Percentiles rank a stretch among this genome's conserved stretches.
These are phyloP conservation scores for Exophiala bonariae DNA, from an alignment of 2,329 filamentous ascomycete genomes.

Conservation along the genomic window DNA sequence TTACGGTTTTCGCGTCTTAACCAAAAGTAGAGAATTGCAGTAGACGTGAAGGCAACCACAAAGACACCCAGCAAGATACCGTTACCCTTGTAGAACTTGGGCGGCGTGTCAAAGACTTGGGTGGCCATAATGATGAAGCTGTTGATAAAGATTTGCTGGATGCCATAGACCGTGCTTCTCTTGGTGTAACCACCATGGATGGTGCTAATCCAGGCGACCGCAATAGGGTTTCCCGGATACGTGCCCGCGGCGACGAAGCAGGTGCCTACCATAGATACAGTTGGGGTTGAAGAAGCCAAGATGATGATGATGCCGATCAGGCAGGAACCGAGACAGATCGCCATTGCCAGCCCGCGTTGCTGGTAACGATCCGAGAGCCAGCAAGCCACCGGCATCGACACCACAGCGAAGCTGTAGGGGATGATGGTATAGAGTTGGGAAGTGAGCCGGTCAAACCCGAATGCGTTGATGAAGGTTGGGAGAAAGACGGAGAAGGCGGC, in stretches of 20 bases:
- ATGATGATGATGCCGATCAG: neutral
- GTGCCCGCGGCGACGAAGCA: conserved; percentile 1
- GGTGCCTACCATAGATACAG: neutral
- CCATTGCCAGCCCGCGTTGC: neutral
- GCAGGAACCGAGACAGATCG: neutral
- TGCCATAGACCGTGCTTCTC: conserved; percentile 1
- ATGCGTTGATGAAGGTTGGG: neutral
- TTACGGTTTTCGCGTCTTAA: conserved; percentile 4
- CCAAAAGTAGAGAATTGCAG: conserved; percentile 5
- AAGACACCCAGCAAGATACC: conserved; percentile 3
- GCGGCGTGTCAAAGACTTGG: conserved; percentile 1
- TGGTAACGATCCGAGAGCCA: neutral
- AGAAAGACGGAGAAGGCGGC: neutral
- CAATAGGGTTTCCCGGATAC: neutral
- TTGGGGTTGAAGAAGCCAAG: neutral
- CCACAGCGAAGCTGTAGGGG: conserved; percentile 1
- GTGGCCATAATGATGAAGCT: conserved; percentile 1
- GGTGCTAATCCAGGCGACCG: neutral
- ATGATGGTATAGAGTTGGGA: conserved; percentile 3
- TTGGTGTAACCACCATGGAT: conserved; percentile 4
- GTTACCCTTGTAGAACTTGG: conserved; percentile 2
- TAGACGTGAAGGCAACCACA: neutral
- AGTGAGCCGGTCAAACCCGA: neutral
- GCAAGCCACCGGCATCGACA: neutral
- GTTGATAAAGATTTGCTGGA: neutral